These are phyloP conservation scores for Aspergillus floridensis DNA, from an alignment of 2,329 filamentous ascomycete species.

Conservation along the genomic window DNA sequence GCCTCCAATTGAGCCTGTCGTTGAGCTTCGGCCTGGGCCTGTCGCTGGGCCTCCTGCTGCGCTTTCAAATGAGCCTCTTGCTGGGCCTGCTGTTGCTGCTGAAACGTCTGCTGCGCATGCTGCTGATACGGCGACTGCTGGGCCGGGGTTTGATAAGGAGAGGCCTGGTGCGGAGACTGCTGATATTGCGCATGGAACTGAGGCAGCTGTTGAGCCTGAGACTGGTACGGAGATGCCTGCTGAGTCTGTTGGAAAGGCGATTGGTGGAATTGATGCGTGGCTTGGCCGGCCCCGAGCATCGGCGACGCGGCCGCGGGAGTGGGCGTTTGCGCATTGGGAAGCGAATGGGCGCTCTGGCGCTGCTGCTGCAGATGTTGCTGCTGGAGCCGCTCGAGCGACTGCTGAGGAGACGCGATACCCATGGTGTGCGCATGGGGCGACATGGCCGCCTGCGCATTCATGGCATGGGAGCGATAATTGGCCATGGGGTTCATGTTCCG, in stretches of 20 bases:
- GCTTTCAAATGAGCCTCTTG: conserved; percentile 17
- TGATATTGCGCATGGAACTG: conserved; percentile 16
- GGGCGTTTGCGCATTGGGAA: conserved; percentile 13
- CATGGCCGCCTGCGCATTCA: conserved; percentile 28
- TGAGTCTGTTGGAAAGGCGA: conserved; percentile 8
- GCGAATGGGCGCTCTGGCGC: conserved; percentile 17
- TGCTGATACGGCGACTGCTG: conserved; percentile 19
- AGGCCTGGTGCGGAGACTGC: conserved; percentile 17
- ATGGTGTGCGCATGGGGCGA: conserved; percentile 29
- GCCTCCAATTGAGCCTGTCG: conserved; percentile 1
- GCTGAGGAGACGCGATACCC: conserved; percentile 32
- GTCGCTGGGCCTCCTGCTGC: conserved; percentile 14
- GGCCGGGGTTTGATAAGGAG: conserved; percentile 16
- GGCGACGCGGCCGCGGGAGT: conserved; percentile 18
- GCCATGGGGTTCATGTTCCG: conserved; percentile 32
- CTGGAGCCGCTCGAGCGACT: conserved; percentile 29
- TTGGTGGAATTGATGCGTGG: conserved; percentile 12
- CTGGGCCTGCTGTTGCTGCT: conserved; percentile 15
- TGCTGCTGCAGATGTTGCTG: conserved; percentile 32
- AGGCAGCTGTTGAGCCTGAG: conserved; percentile 9
- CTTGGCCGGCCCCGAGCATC: conserved; percentile 20
- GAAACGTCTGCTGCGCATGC: conserved; percentile 12
- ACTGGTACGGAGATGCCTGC: conserved; percentile 10
- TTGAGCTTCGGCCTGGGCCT: conserved; percentile 3
- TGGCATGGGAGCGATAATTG: conserved; percentile 28